These are phyloP conservation scores for Elasticomyces elasticus DNA, from an alignment of 495 filamentous ascomycete species.

Conservation along the genomic window DNA sequence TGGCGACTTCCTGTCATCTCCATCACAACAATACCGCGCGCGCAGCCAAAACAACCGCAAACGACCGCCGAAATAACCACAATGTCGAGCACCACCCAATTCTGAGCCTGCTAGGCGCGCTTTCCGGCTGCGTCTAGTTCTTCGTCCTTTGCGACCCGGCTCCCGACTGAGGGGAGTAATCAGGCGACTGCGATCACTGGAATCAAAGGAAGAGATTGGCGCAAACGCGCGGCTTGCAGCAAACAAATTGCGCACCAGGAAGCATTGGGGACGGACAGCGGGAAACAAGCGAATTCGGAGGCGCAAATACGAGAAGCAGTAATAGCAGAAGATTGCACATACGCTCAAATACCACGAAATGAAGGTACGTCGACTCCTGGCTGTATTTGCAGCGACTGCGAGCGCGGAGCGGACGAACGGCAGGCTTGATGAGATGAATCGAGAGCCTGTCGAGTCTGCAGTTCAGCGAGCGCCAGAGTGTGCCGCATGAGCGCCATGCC, in stretches of 20 bases:
- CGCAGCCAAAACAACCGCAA: neutral
- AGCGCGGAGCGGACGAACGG: neutral
- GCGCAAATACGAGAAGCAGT: neutral
- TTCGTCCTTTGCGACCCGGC: constrained; percentile 12
- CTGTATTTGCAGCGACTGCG: neutral
- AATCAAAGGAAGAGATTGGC: neutral
- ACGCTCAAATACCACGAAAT: constrained; percentile 12
- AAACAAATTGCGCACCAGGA: too few relatives aligned
- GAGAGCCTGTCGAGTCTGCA: constrained; percentile 7
- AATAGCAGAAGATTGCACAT: neutral
- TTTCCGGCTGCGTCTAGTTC: constrained; percentile 16
- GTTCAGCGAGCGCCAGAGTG: neutral
- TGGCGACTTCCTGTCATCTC: neutral
- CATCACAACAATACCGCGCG: constrained; percentile 2
- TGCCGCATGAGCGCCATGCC: neutral
- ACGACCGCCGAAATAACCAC: neutral
- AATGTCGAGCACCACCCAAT: constrained; percentile 5
- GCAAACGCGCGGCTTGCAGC: too few relatives aligned
- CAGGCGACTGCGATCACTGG: neutral
- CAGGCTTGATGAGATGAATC: constrained; percentile 4
- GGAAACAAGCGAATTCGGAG: neutral
- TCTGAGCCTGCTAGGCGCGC: constrained; percentile 21
- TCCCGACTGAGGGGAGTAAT: constrained; percentile 21
- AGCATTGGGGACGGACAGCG: neutral
- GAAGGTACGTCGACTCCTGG: constrained; percentile 23